These are phyloP conservation scores for Xerocomus minutiporus DNA, from an alignment of 1,284 basidiomycete species.

Conservation along the genomic window DNA sequence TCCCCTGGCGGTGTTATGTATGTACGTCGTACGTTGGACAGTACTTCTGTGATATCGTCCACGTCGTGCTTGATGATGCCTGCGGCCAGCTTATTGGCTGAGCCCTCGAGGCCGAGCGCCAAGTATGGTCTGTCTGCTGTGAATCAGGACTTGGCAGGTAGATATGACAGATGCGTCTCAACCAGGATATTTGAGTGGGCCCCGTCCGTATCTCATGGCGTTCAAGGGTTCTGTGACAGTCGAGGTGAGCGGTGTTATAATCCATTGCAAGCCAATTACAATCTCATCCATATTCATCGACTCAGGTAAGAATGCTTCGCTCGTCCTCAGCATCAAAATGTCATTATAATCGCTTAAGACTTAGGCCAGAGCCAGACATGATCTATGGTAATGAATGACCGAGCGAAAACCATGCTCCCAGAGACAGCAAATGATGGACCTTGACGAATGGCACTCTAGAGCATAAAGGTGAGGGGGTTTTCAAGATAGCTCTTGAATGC, in stretches of 20 bases:
- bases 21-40: constrained; percentile 90
- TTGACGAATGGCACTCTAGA: constrained; percentile 41
- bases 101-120: constrained; percentile 88
- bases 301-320: too few relatives aligned
- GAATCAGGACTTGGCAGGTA: constrained; percentile 9
- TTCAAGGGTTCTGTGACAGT: too few relatives aligned
- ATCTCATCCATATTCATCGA: too few relatives aligned
- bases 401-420: constrained; percentile 4
- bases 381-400: constrained; percentile 23
- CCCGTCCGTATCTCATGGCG: constrained; percentile 14
- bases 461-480: constrained; percentile 92
- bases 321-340: background rate
- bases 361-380: background rate
- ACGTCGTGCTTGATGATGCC: constrained; percentile 85
- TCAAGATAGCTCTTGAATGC: constrained; percentile 98
- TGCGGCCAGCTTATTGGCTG: constrained; percentile 97
- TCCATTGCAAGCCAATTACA: background rate
- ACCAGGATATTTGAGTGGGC: constrained; percentile 37
- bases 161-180: constrained; percentile 14
- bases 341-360: background rate
- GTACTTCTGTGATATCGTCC: constrained; percentile 63
- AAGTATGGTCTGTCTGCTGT: constrained; percentile 56
- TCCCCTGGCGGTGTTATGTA: constrained; percentile 98
- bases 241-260: background rate
- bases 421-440: background rate